phyloP scores from a whole-genome alignment of 495 filamentous ascomycete species.

The Penicillium riverlandense region DNA sequence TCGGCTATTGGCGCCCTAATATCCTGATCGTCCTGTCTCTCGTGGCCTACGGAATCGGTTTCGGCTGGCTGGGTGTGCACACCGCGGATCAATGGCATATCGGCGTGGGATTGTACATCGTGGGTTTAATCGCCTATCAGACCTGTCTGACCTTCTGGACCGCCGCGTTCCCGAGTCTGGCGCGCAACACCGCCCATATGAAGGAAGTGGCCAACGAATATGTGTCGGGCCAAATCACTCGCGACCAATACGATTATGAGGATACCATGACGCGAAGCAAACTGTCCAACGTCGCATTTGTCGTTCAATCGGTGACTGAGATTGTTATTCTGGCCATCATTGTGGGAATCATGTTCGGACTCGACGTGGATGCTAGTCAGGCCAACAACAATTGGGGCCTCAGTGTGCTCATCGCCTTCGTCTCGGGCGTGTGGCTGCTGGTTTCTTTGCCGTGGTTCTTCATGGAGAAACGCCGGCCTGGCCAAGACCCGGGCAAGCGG shows the following conservation, averaged over 20 bases:
- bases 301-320: constrained; percentile 53
- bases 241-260: constrained; percentile 52
- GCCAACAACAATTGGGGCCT: constrained; percentile 59
- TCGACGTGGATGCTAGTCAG: constrained; percentile 49
- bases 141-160: constrained; percentile 63
- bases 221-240: constrained; percentile 41
- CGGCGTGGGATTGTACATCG: constrained; percentile 52
- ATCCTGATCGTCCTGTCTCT: constrained; percentile 53
- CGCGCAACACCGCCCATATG: constrained; percentile 48
- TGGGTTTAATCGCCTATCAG: constrained; percentile 59
- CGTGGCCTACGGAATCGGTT: constrained; percentile 52
- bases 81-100: constrained; percentile 46
- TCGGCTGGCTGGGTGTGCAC: constrained; percentile 59
- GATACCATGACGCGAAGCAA: constrained; percentile 57
- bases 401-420: constrained; percentile 58
- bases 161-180: constrained; percentile 55
- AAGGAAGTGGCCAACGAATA: constrained; percentile 47
- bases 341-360: constrained; percentile 55
- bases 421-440: constrained; percentile 54
- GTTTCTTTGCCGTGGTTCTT: constrained; percentile 58
- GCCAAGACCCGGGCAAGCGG: constrained; percentile 40
- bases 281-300: constrained; percentile 55
- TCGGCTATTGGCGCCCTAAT: constrained; percentile 54
- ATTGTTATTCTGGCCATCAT: constrained; percentile 54
- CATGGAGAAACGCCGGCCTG: constrained; percentile 54